Base-by-base conservation (phyloP, 75 land plant species). In the Sequoiadendron giganteum region DNA sequence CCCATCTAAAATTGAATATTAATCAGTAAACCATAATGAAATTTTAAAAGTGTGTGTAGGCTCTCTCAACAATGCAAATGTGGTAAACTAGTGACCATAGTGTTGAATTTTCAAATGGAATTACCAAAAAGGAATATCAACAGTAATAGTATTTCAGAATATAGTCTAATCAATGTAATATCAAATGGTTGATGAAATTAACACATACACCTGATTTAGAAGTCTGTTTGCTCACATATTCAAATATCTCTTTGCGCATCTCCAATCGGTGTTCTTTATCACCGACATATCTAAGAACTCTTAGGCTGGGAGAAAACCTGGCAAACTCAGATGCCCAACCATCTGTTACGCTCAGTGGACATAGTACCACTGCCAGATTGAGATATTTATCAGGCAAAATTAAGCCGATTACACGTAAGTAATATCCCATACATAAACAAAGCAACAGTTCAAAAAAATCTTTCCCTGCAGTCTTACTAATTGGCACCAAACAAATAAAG, bases 311-410 rank as follows among this genome's bases (percentile, higher is more conserved):
- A 56, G 92, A 88, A 86, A 93, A 96, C 65, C 91, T 95, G 21
- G 89, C 72, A 34, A 96, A 88, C 85, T 97, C 99, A 28, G 94
- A 90, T 43, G 93, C 89, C 99, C 99, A 97, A 36, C 97, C 94
- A 89, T 95, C 97, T 48, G 94, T 94, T 32, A 97, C 97, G 88
- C 99, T 97, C 49, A 97, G 88, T 87, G 99, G 99, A 85, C 97
- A 97, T 19, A 97, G 86, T 34, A 97, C 91, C 92, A 97, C 99
- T 97, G 95, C 86, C 86, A 43, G 47, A 75, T 86, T 83, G 77
- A 38, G 73, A 39, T 58, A 36, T 28, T 86, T 73, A 25, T 72
- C 14, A 86, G 43, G 28, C 32, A 48, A 42, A 43, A 52, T 8
- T 65, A 52, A 78, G 52, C 30, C 38, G 39, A 18, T 68, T 48